Evolutionary conservation across 768 basidiomycete species (phyloP).

Genomic region (Naganishia vaughanmartiniae): DNA sequence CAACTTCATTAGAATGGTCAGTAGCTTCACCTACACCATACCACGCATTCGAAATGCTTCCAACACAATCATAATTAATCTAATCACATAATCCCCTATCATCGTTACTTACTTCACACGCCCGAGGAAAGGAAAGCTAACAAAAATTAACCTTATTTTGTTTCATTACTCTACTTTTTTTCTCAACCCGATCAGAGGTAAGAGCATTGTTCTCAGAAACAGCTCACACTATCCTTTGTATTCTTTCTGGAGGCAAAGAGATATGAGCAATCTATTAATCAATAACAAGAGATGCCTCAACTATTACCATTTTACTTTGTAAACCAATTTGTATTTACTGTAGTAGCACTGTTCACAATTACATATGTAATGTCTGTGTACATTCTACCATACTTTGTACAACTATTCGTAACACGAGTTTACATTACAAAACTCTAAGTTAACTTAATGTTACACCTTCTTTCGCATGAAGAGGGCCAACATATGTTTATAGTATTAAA

Average conservation of each 20-base stretch:
- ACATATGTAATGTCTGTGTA: conserved; percentile 32
- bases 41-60: conserved; percentile 30
- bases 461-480: too few species aligned
- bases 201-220: conserved; percentile 1
- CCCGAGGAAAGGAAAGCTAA: not conserved
- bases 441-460: too few species aligned
- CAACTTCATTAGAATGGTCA: conserved; percentile 35
- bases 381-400: conserved; percentile 32
- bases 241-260: not conserved
- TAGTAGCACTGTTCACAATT: conserved; percentile 29
- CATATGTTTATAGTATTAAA: not conserved
- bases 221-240: not conserved
- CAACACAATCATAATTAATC: conserved; percentile 30
- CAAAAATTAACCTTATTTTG: not conserved
- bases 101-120: conserved; percentile 1
- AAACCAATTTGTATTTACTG: conserved; percentile 33
- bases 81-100: conserved; percentile 4
- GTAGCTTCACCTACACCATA: conserved; percentile 31
- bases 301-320: conserved; percentile 35
- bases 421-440: conserved; percentile 16
- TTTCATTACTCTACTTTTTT: conserved; percentile 9
- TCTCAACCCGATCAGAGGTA: not conserved
- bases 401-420: conserved; percentile 32
- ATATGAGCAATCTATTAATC: conserved; percentile 13
- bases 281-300: conserved; percentile 31